Percentiles rank a stretch among this genome's conserved stretches.
Evolutionary conservation across 2,329 filamentous ascomycete species (phyloP).

Genomic region (Colletotrichum brevisporum): DNA sequence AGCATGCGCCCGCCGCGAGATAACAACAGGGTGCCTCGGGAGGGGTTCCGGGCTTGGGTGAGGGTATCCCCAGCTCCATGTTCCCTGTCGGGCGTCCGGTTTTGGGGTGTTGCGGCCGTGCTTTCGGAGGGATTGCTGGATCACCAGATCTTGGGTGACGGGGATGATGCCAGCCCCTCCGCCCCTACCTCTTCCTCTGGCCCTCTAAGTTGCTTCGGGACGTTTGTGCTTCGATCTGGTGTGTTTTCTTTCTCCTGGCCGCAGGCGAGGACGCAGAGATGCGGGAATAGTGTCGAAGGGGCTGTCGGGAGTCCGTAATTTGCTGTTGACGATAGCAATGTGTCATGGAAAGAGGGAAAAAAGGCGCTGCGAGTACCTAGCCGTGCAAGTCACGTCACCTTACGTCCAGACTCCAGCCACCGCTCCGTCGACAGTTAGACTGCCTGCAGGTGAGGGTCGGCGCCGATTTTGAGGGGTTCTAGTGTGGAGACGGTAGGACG

Average conservation of each 20-base stretch:
- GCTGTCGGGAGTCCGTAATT: background rate
- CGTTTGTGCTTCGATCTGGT: background rate
- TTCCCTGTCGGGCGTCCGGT: constrained; percentile 9
- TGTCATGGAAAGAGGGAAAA: constrained; percentile 4
- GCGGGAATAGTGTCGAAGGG: background rate
- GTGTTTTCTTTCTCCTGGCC: background rate
- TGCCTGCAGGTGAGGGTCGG: background rate
- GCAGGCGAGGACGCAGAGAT: background rate
- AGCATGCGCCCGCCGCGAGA: too few relatives aligned
- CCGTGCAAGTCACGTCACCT: constrained; percentile 15
- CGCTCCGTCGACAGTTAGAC: background rate
- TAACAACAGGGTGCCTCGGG: constrained; percentile 10
- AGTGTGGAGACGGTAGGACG: constrained; percentile 7
- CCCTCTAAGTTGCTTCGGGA: too few relatives aligned
- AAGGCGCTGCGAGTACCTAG: background rate
- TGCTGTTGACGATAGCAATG: constrained; percentile 1
- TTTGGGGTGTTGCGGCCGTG: constrained; percentile 9
- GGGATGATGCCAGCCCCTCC: constrained; percentile 6
- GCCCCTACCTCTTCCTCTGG: too few relatives aligned
- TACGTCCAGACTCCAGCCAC: constrained; percentile 16
- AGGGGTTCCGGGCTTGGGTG: constrained; percentile 23
- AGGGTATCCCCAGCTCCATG: constrained; percentile 19
- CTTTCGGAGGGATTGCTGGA: constrained; percentile 17
- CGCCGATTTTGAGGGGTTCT: constrained; percentile 18
- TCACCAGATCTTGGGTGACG: constrained; percentile 24